Base-by-base conservation (phyloP, 2,329 filamentous ascomycete species). In the Botryotinia narcissicola region DNA sequence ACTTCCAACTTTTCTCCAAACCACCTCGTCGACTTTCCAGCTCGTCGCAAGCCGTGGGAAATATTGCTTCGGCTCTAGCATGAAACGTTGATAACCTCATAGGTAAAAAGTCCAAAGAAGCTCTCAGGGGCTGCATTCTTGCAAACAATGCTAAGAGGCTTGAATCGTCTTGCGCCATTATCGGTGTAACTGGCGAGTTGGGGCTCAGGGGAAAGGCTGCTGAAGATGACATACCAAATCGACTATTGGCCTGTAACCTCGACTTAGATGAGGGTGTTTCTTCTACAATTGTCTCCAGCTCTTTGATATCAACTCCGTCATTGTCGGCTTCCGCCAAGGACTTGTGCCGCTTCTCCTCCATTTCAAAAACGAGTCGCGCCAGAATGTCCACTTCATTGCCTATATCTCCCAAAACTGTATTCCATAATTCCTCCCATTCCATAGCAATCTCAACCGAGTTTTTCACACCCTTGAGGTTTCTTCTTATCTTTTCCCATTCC, bases 391-490 rank as follows among this genome's bases (percentile, higher is more conserved):
- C 91, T 83, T 99, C 96, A 75, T 91, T 90, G 70, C 95, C 93
- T 75, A 98, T 97, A 81, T 98, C 95, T 62, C 95, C 95, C 4
- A 99, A 86, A 4, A 98, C 95, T 76, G 89, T 93, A 78, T 94
- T 94, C 95, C 96, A 98, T 51, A 99, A 86, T 83, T 98, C 95
- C 82, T 98, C 95, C 95, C 95, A 99, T 81, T 99, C 96, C 94
- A 98, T 97, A 64, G 96, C 96, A 74, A 97, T 90, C 82, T 98
- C 96, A 29, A 99, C 95, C 80, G 98, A 95, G 66, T 89, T 89
- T 81, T 97, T 97, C 73, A 97, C 92, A 40, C 84, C 91, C 76
- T 92, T 92, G 69, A 99, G 84, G 1, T 92, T 91, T 60, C 85
- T 86, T 78, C 94, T 92, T 78, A 98, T 95, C 77, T 91, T 90